Evolutionary conservation across 2,329 filamentous ascomycete genomes (phyloP), one percentile per base, ranked within the genome.

Genomic region (Dactylellina leptospora): DNA sequence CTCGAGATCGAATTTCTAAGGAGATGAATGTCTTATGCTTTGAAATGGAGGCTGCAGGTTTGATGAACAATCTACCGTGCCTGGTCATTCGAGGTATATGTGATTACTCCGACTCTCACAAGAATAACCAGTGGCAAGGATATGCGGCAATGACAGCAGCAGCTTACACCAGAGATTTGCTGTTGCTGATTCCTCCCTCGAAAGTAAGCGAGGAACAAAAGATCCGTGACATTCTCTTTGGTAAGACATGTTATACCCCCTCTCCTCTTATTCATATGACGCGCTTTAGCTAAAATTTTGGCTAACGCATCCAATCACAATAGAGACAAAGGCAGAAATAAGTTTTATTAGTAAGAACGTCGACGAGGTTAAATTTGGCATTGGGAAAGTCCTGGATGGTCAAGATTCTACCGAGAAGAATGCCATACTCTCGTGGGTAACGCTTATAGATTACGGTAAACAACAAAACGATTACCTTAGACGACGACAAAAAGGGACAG

Each of bases 401-500:
- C 28, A 33, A 33, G 5, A 6, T 33, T 5, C 5, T 11, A 33
- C 5, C 5, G 28, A 33, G 28, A 5, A 33, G 5, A 11, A 33
- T 5, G 11, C 28, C 11, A 33, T 33, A 6, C 5, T 33, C 5
- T 5, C 5, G 11, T 33, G 28, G 28, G 11, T 33, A 5, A 33
- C 28, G 11, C 11, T 11, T 6, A 33, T 33, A 6, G 11, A 33
- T 11, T 33, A 33, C 28, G 28, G 25, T 27, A 1, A 1, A 9
- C 27, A 64, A 18, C 50, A 56, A n/a, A 64, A 9, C 18, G 36
- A 64, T 16, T 48, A 22, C 11, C 68, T 82, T 4, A 73, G 56
- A 2, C 73, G 76, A 6, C 77, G 79, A 30, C 79, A 84, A 44
- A 13, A 66, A n/a, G 79, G 78, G 4, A 85, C 83, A 1, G 80